These are phyloP conservation scores for Pelargonium myrrhifolium DNA, from an alignment of 441 rosid species.

Conservation along the genomic window DNA sequence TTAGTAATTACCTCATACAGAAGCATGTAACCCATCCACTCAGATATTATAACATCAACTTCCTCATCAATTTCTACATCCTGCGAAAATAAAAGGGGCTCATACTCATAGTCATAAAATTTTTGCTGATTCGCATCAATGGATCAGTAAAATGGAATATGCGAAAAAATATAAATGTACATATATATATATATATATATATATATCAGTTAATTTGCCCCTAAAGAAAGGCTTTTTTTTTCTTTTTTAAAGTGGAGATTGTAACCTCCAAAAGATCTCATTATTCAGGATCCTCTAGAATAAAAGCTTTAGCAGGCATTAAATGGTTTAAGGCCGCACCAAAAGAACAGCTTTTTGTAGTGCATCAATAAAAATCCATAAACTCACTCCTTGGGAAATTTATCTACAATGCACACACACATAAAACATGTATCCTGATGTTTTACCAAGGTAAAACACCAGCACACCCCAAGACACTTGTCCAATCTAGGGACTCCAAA, in stretches of 20 bases:
- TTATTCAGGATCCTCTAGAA: neutral
- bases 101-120: neutral
- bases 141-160: neutral
- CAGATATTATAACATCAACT: slow-evolving; percentile 92
- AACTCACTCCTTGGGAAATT: too few relatives aligned
- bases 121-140: neutral
- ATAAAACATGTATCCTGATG: neutral
- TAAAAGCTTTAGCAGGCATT: neutral
- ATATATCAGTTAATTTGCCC: too few relatives aligned
- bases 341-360: too few relatives aligned
- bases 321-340: neutral
- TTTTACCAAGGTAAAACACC: neutral
- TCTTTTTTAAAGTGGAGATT: neutral
- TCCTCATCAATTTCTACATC: slow-evolving; percentile 89
- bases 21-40: slow-evolving; percentile 99
- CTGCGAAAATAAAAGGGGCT: slow-evolving; percentile 31
- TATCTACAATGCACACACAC: neutral
- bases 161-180: neutral
- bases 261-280: neutral
- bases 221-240: too few relatives aligned
- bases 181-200: too few relatives aligned
- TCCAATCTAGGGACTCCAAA: slow-evolving; percentile 1
- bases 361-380: too few relatives aligned
- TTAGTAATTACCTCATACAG: slow-evolving; percentile 65
- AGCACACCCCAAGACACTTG: neutral